A percentile compares a stretch with the other conserved stretches of the same genome.
phyloP scores from a whole-genome alignment of 352 stramenopile species.

The Phytophthora tentaculata region DNA sequence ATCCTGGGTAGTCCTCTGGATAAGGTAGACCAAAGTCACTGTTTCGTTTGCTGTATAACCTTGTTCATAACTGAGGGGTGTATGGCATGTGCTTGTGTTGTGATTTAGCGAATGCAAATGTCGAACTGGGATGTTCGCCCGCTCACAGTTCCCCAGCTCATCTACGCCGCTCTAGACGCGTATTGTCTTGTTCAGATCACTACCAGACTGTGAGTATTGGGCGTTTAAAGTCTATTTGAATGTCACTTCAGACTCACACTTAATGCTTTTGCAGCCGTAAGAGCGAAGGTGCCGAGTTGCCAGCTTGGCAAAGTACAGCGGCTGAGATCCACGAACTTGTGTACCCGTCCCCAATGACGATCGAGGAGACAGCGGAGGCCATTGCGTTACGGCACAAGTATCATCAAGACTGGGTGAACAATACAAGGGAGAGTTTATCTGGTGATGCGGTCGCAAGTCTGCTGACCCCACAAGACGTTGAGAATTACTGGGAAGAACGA shows the following conservation, averaged over 20 bases:
- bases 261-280: conserved; percentile 8
- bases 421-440: background rate
- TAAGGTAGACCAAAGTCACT: conserved; percentile 42
- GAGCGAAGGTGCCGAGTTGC: conserved; percentile 19
- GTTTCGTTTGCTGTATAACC: too few relatives aligned
- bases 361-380: conserved; percentile 23
- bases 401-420: conserved; percentile 37
- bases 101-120: conserved; percentile 64
- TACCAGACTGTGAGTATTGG: conserved; percentile 48
- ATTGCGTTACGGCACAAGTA: conserved; percentile 44
- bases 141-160: conserved; percentile 50
- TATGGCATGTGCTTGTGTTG: background rate
- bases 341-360: conserved; percentile 35
- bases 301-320: conserved; percentile 30
- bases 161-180: conserved; percentile 73
- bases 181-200: conserved; percentile 64
- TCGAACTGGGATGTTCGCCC: conserved; percentile 74
- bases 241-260: conserved; percentile 6
- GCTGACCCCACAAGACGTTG: conserved; percentile 37
- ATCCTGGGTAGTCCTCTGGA: conserved; percentile 63
- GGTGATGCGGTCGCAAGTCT: conserved; percentile 29
- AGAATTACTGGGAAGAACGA: conserved; percentile 41
- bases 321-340: conserved; percentile 32
- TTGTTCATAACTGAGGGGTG: too few relatives aligned
- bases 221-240: background rate